phyloP scores from a whole-genome alignment of 345 rosid genomes.

The Viola odorata region DNA sequence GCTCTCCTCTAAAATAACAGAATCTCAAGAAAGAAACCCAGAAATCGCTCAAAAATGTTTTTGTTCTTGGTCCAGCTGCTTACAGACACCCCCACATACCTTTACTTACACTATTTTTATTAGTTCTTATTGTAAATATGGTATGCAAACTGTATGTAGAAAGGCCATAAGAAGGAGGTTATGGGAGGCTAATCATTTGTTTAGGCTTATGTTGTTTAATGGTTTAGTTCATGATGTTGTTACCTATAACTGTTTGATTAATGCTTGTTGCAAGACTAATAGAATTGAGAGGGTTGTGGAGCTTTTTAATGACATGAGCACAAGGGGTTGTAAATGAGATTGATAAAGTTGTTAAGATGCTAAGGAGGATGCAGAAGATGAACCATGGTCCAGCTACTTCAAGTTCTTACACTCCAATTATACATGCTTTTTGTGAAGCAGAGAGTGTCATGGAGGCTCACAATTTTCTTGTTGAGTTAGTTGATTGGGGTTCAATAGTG shows the following conservation, averaged over 20 bases:
- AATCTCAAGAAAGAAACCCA: constrained; percentile 38
- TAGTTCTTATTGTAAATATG: constrained; percentile 62
- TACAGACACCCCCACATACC: constrained; percentile 64
- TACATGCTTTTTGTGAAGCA: constrained; percentile 71
- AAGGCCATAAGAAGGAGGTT: constrained; percentile 75
- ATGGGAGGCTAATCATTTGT: constrained; percentile 86
- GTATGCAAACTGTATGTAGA: constrained; percentile 76
- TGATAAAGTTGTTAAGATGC: constrained; percentile 63
- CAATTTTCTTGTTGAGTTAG: constrained; percentile 61
- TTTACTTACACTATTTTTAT: constrained; percentile 73
- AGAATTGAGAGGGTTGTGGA: constrained; percentile 74
- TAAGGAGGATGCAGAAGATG: constrained; percentile 64
- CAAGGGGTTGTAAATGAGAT: constrained; percentile 73
- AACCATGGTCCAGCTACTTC: constrained; percentile 60
- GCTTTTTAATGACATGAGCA: constrained; percentile 66
- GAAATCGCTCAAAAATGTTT: constrained; percentile 27
- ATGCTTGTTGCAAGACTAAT: constrained; percentile 74
- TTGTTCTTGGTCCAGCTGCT: constrained; percentile 67
- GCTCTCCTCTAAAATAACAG: constrained; percentile 64
- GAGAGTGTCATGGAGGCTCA: constrained; percentile 54
- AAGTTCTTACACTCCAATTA: constrained; percentile 69
- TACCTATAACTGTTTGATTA: constrained; percentile 79
- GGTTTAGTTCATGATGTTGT: constrained; percentile 81
- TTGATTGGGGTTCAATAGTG: constrained; percentile 63
- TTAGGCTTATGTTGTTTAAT: constrained; percentile 72